Evolutionary conservation across 2,329 filamentous ascomycete genomes (phyloP).

Genomic region (Aspergillus calidoustus): DNA sequence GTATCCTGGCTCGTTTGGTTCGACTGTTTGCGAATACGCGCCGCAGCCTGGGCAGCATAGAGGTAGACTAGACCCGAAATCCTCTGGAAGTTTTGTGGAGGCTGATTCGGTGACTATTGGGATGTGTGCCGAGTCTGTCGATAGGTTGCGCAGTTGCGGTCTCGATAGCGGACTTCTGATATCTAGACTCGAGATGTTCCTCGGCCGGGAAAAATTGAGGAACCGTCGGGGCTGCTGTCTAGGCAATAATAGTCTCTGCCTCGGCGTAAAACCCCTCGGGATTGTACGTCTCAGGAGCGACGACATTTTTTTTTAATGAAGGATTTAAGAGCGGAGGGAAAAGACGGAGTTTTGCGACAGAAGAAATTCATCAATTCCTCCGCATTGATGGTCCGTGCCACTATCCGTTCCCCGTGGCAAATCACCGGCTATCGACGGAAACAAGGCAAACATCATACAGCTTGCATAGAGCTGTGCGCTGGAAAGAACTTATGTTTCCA

Average conservation of each 20-base stretch:
- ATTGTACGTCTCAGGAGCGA: conserved; percentile 32
- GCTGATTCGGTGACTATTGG: not conserved
- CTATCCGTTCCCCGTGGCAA: conserved; percentile 24
- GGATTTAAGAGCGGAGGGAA: conserved; percentile 6
- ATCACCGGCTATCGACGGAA: not conserved
- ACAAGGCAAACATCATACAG: not conserved
- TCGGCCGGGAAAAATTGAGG: conserved; percentile 11
- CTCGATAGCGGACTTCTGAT: not conserved
- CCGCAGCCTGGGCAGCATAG: conserved; percentile 66
- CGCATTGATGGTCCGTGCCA: conserved; percentile 26
- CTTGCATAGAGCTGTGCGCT: not conserved
- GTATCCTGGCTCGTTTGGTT: conserved; percentile 60
- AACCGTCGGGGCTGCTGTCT: conserved; percentile 3
- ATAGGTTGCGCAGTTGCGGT: conserved; percentile 26
- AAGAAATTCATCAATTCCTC: not conserved
- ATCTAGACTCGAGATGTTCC: conserved; percentile 2
- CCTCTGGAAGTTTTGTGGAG: conserved; percentile 18
- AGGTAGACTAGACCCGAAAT: conserved; percentile 46
- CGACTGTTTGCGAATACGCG: conserved; percentile 61
- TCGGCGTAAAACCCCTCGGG: conserved; percentile 22
- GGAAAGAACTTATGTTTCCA: not conserved
- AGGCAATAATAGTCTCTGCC: not conserved
- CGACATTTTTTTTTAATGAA: conserved; percentile 33
- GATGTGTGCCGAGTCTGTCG: conserved; percentile 16
- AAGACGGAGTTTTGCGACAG: conserved; percentile 6